Conservation (phyloP, 306 rosid species). For the Prunus armeniaca region DNA sequence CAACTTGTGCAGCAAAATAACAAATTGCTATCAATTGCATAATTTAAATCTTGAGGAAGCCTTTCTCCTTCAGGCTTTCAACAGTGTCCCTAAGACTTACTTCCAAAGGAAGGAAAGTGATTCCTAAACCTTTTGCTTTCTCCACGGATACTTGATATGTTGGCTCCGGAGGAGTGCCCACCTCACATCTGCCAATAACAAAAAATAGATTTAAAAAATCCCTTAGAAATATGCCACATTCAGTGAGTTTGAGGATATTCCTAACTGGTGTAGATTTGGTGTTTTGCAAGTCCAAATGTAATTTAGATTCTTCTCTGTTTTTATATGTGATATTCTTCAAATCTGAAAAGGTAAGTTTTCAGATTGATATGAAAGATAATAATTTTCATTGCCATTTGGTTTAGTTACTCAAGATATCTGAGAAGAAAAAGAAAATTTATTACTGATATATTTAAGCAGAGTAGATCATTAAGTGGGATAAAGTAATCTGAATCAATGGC, state of each 20-base stretch:
- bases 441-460: too few relatives aligned
- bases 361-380: too few relatives aligned
- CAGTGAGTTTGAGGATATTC: not conserved
- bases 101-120: constrained; percentile 1
- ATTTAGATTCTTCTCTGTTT: too few relatives aligned
- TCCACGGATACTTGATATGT: constrained; percentile 4
- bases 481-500: not conserved
- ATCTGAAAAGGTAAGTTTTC: too few relatives aligned
- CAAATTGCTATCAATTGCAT: not conserved
- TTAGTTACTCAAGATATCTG: too few relatives aligned
- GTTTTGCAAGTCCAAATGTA: not conserved
- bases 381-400: too few relatives aligned
- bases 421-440: too few relatives aligned
- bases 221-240: not conserved
- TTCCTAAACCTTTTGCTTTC: constrained; percentile 20
- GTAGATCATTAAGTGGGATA: not conserved
- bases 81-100: constrained; percentile 19
- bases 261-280: not conserved
- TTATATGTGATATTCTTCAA: too few relatives aligned
- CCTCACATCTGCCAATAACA: not conserved
- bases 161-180: not conserved
- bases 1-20: not conserved
- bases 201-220: not conserved
- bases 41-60: not conserved
- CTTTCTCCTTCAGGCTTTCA: constrained; percentile 26